Conservation (phyloP, 1,139 yeast genomes). For the Yamadazyma epiphylla region DNA sequence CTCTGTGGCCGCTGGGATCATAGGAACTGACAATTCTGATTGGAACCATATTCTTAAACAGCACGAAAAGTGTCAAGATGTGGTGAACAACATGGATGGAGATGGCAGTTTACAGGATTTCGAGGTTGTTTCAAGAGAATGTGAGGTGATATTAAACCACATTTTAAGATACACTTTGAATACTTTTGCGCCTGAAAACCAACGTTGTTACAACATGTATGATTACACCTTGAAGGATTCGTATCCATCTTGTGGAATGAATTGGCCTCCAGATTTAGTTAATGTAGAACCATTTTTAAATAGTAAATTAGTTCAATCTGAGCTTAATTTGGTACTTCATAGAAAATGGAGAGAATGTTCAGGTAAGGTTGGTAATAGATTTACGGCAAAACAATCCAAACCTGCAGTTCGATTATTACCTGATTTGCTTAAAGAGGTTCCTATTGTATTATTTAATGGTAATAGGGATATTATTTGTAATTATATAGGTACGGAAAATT, state of each 20-base stretch:
- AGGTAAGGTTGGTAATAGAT: slow-evolving; percentile 47
- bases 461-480: slow-evolving; percentile 89
- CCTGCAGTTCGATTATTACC: slow-evolving; percentile 72
- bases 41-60: slow-evolving; percentile 40
- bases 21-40: slow-evolving; percentile 36
- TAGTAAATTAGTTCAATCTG: slow-evolving; percentile 49
- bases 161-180: slow-evolving; percentile 38
- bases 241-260: slow-evolving; percentile 86
- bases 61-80: slow-evolving; percentile 60
- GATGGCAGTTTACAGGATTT: slow-evolving; percentile 21
- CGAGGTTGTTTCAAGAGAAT: slow-evolving; percentile 28
- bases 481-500: slow-evolving; percentile 65
- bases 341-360: slow-evolving; percentile 77
- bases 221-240: slow-evolving; percentile 69
- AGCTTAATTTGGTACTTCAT: slow-evolving; percentile 49
- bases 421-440: slow-evolving; percentile 52
- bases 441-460: slow-evolving; percentile 78
- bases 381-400: slow-evolving; percentile 49
- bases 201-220: slow-evolving; percentile 76
- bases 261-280: slow-evolving; percentile 83
- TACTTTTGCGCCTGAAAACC: slow-evolving; percentile 19
- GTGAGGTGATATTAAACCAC: slow-evolving; percentile 46
- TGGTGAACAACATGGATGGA: slow-evolving; percentile 19
- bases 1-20: slow-evolving; percentile 55
- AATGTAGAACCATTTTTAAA: slow-evolving; percentile 60